Evolutionary conservation across 495 filamentous ascomycete species (phyloP).

Genomic region (Penicillium fimorum): DNA sequence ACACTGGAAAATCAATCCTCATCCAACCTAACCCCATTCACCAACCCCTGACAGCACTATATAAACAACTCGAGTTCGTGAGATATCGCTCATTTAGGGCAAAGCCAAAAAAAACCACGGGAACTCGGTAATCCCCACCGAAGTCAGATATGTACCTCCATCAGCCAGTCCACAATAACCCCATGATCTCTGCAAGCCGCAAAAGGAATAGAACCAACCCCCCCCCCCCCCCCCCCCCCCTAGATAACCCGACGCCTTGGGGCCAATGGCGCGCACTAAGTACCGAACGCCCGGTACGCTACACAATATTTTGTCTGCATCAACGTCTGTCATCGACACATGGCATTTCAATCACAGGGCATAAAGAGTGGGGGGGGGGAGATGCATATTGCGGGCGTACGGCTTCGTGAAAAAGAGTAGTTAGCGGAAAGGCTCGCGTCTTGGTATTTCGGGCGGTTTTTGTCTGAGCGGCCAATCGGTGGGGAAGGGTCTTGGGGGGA

Average conservation of each 20-base stretch:
- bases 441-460: conserved; percentile 10
- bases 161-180: conserved; percentile 6
- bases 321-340: neutral
- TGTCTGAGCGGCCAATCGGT: conserved; percentile 12
- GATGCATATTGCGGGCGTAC: neutral
- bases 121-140: neutral
- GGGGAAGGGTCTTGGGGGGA: conserved; percentile 1
- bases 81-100: neutral
- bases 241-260: neutral
- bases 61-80: neutral
- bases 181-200: conserved; percentile 1
- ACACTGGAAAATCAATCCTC: neutral
- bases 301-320: neutral
- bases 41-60: neutral
- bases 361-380: neutral
- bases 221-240: no score
- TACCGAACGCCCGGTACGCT: neutral
- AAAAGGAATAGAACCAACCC: conserved; percentile 3
- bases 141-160: neutral
- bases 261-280: neutral
- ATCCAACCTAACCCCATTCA: no score
- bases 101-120: no score
- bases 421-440: conserved; percentile 30
- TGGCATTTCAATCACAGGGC: neutral
- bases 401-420: conserved; percentile 22